A percentile compares a stretch with the other conserved stretches of the same genome.
These are phyloP conservation scores for Coprinopsis strossmayeri DNA, from an alignment of 768 basidiomycete species.

Conservation along the genomic window DNA sequence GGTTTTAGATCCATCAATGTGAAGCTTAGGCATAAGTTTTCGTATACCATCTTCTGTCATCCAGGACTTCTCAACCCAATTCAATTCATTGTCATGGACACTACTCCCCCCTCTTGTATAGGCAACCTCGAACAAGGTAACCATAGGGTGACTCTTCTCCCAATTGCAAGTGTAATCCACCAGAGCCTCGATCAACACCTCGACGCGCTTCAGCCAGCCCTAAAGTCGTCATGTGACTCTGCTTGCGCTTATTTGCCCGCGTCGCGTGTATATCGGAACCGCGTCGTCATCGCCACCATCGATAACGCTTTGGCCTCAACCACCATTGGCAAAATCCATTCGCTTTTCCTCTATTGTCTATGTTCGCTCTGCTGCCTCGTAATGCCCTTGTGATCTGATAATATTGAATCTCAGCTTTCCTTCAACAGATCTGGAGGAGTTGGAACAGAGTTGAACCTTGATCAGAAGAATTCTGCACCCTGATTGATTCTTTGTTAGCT, in stretches of 20 bases:
- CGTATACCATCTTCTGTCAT: too few relatives aligned
- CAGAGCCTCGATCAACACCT: not conserved
- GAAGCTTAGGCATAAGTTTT: not conserved
- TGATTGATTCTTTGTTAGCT: too few relatives aligned
- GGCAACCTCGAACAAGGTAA: not conserved
- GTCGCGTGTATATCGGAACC: not conserved
- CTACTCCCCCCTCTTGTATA: too few relatives aligned
- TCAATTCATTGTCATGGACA: too few relatives aligned
- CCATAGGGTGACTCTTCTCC: too few relatives aligned
- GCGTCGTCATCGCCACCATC: slow-evolving; percentile 2
- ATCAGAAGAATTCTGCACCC: too few relatives aligned
- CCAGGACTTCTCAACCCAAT: too few relatives aligned
- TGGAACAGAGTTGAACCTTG: too few relatives aligned
- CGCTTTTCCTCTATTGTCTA: not conserved
- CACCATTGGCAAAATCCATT: not conserved
- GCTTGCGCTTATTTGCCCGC: not conserved
- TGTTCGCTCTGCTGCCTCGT: too few relatives aligned
- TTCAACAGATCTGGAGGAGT: too few relatives aligned
- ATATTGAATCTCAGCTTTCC: too few relatives aligned
- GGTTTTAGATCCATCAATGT: not conserved
- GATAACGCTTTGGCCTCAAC: not conserved
- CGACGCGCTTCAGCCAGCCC: not conserved
- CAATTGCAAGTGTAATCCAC: not conserved
- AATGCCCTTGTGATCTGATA: too few relatives aligned
- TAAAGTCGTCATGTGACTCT: not conserved